These are phyloP conservation scores for Pichia rugopelliculosa DNA, from an alignment of 805 yeast genomes.

Conservation along the genomic window DNA sequence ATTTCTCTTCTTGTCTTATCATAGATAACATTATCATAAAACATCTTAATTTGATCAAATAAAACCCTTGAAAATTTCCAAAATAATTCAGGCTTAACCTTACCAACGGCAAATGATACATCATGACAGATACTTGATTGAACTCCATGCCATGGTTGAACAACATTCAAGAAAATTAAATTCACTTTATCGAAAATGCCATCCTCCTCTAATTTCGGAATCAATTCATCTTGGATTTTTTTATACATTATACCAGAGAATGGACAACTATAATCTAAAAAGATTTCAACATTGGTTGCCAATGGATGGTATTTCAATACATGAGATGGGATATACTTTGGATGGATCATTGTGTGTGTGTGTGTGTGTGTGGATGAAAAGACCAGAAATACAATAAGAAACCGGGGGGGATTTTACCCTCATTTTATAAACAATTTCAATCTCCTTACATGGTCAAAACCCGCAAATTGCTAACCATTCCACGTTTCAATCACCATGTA, in stretches of 20 bases:
- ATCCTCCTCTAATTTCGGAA: slow-evolving; percentile 42
- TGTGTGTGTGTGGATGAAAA: background rate
- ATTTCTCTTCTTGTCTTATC: slow-evolving; percentile 49
- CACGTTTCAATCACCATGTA: no score
- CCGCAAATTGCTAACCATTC: no score
- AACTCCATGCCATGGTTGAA: slow-evolving; percentile 87
- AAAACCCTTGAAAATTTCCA: slow-evolving; percentile 51
- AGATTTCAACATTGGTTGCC: slow-evolving; percentile 45
- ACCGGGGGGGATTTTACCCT: no score
- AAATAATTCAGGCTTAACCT: slow-evolving; percentile 43
- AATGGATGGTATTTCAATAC: slow-evolving; percentile 6
- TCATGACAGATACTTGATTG: slow-evolving; percentile 63
- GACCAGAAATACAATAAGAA: no score
- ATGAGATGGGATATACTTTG: slow-evolving; percentile 20
- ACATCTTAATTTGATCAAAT: slow-evolving; percentile 46
- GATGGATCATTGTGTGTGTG: slow-evolving; percentile 16
- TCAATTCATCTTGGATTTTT: slow-evolving; percentile 43
- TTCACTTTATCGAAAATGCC: slow-evolving; percentile 43
- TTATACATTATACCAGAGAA: slow-evolving; percentile 59
- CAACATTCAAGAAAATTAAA: slow-evolving; percentile 59
- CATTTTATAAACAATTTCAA: no score
- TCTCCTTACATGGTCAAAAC: no score
- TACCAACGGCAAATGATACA: slow-evolving; percentile 63
- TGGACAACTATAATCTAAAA: slow-evolving; percentile 73
- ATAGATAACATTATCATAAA: slow-evolving; percentile 55